phyloP scores from a whole-genome alignment of 2,329 filamentous ascomycete species.

The Fusarium sp. region DNA sequence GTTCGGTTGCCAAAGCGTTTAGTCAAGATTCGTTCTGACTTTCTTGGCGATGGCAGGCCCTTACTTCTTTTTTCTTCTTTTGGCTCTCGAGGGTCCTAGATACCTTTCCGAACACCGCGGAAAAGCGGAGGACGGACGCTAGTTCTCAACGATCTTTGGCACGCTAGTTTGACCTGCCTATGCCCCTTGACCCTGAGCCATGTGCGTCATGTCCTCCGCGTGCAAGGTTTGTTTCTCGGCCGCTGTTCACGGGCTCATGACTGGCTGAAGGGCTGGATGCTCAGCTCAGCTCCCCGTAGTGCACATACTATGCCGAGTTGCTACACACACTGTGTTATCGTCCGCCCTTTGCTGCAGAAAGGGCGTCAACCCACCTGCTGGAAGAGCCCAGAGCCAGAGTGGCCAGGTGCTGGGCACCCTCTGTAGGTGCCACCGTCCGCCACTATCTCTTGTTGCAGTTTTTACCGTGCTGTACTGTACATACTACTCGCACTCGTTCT shows the following conservation, averaged over 20 bases:
- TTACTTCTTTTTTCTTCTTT: conserved; percentile 11
- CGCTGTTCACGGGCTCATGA: conserved; percentile 15
- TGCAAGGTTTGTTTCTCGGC: conserved; percentile 26
- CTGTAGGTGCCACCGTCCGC: conserved; percentile 22
- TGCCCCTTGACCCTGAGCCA: conserved; percentile 29
- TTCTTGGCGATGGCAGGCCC: conserved; percentile 16
- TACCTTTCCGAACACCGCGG: conserved; percentile 15
- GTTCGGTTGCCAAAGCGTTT: conserved; percentile 3
- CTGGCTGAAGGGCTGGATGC: conserved; percentile 9
- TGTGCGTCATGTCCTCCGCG: conserved; percentile 38
- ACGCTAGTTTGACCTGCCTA: background rate
- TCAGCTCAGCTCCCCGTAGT: background rate
- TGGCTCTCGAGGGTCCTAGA: conserved; percentile 17
- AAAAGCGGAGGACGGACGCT: conserved; percentile 25
- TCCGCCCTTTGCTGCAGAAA: conserved; percentile 26
- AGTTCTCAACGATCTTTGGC: conserved; percentile 28
- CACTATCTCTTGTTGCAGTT: conserved; percentile 18
- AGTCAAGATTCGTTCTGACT: conserved; percentile 16
- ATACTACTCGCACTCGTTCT: background rate
- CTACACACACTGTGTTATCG: background rate
- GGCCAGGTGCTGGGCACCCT: conserved; percentile 16
- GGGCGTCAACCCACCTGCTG: conserved; percentile 12
- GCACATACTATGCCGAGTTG: background rate
- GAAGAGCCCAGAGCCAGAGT: conserved; percentile 3
- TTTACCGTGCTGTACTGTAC: background rate